phyloP scores from a whole-genome alignment of 2,329 filamentous ascomycete genomes.

The Dactylellina drechsleri region DNA sequence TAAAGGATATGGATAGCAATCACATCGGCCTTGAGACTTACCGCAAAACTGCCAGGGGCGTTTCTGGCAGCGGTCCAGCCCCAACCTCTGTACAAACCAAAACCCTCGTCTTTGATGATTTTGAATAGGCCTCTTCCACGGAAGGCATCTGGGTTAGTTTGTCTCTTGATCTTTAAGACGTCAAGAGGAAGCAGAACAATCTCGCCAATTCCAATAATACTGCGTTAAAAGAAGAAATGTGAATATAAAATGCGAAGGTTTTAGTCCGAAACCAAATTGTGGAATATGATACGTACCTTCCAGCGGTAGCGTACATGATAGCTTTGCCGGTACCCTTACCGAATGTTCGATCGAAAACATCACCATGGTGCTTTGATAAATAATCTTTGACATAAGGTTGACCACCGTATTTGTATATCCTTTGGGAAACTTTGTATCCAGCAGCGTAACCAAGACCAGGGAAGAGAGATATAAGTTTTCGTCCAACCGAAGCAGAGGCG shows the following conservation, averaged over 20 bases:
- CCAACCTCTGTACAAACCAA: constrained; percentile 94
- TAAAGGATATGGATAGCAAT: background rate
- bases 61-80: constrained; percentile 98
- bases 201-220: constrained; percentile 95
- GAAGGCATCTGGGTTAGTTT: constrained; percentile 99
- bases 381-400: constrained; percentile 95
- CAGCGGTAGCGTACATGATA: constrained; percentile 95
- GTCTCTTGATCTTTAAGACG: constrained; percentile 98
- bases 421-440: constrained; percentile 96
- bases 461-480: constrained; percentile 94
- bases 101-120: constrained; percentile 93
- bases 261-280: background rate
- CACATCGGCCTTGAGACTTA: constrained; percentile 62
- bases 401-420: constrained; percentile 98
- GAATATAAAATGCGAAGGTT: constrained; percentile 12
- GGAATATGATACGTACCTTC: constrained; percentile 69
- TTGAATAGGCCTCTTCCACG: constrained; percentile 87
- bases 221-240: constrained; percentile 60
- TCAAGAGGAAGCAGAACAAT: constrained; percentile 94
- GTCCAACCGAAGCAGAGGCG: constrained; percentile 74
- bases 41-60: constrained; percentile 94
- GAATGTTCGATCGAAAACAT: constrained; percentile 86
- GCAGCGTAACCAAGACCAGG: constrained; percentile 96
- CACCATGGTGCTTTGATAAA: constrained; percentile 79
- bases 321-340: constrained; percentile 98